A percentile compares a stretch with the other conserved stretches of the same genome.
These are phyloP conservation scores for Fusarium newnesense DNA, from an alignment of 2,329 filamentous ascomycete species.

Conservation along the genomic window DNA sequence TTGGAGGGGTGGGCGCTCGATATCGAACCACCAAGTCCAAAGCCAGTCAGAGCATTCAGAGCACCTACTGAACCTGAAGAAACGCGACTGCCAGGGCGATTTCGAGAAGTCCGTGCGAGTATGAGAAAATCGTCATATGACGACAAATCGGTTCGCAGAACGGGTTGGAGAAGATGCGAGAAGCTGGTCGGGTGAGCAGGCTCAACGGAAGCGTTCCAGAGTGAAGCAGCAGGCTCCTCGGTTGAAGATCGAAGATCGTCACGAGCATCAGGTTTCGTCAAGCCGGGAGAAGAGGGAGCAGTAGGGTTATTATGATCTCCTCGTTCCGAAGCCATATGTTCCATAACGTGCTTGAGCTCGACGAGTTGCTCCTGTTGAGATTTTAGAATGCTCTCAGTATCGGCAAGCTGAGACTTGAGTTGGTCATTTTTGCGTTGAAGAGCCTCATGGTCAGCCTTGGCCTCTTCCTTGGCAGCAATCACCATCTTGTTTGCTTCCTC, in stretches of 20 bases:
- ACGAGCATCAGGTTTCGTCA: conserved; percentile 73
- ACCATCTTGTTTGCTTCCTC: conserved; percentile 99
- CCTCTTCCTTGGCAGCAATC: conserved; percentile 84
- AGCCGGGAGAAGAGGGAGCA: conserved; percentile 82
- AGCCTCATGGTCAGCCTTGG: conserved; percentile 83
- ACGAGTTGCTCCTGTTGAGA: conserved; percentile 94
- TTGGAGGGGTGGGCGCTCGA: conserved; percentile 64
- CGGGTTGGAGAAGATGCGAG: conserved; percentile 82
- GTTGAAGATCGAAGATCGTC: conserved; percentile 54
- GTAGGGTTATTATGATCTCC: conserved; percentile 80
- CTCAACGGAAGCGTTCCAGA: conserved; percentile 51
- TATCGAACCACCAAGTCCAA: conserved; percentile 58
- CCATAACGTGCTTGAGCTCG: conserved; percentile 92
- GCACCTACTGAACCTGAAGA: conserved; percentile 75
- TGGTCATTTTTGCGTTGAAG: conserved; percentile 88
- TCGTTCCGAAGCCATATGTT: conserved; percentile 79
- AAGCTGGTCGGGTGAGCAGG: conserved; percentile 74
- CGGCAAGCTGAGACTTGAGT: conserved; percentile 83
- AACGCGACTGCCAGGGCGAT: conserved; percentile 69
- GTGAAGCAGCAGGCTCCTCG: conserved; percentile 50
- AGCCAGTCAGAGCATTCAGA: conserved; percentile 54
- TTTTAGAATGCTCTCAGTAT: conserved; percentile 85
- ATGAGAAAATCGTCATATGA: conserved; percentile 88
- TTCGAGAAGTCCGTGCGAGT: conserved; percentile 75
- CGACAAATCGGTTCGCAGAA: conserved; percentile 82